Evolutionary conservation across 352 stramenopile species (phyloP).

Genomic region (Globisporangium yorkense): DNA sequence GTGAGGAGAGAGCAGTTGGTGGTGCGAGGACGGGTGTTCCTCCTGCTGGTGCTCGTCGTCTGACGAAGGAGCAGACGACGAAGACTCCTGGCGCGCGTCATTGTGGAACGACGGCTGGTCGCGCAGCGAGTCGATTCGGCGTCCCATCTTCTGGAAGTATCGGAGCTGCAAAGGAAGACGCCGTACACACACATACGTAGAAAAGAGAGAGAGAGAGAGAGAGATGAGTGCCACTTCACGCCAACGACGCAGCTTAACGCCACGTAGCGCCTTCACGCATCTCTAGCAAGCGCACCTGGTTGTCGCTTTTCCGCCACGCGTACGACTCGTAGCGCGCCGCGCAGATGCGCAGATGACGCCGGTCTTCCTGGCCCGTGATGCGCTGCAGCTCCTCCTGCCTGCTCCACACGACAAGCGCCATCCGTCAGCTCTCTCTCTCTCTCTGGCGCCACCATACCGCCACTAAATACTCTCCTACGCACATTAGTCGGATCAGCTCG

Average conservation of each 20-base stretch:
- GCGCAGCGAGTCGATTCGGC: conserved; percentile 56
- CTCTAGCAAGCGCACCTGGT: conserved; percentile 24
- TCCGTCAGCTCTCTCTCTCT: background rate
- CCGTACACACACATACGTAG: background rate
- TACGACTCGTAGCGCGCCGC: conserved; percentile 64
- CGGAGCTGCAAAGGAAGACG: conserved; percentile 18
- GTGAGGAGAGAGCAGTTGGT: background rate
- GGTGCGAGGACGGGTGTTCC: background rate
- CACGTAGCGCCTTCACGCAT: background rate
- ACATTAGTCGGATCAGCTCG: conserved; percentile 23
- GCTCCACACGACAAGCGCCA: background rate
- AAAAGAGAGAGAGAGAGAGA: background rate
- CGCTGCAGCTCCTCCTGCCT: conserved; percentile 39
- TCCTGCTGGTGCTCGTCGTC: conserved; percentile 4
- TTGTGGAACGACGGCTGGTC: conserved; percentile 41
- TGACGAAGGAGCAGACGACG: conserved; percentile 1
- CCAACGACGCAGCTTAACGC: background rate
- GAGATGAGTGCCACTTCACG: background rate
- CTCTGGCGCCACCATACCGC: too few species aligned
- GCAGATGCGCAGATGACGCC: conserved; percentile 50
- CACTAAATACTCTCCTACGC: background rate
- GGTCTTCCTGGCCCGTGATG: conserved; percentile 48
- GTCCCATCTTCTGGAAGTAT: conserved; percentile 64
- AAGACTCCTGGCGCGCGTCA: background rate
- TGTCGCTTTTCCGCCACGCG: conserved; percentile 63